These are phyloP conservation scores for Perkinsus marinus DNA, from an alignment of 169 alveolate species.

Conservation along the genomic window DNA sequence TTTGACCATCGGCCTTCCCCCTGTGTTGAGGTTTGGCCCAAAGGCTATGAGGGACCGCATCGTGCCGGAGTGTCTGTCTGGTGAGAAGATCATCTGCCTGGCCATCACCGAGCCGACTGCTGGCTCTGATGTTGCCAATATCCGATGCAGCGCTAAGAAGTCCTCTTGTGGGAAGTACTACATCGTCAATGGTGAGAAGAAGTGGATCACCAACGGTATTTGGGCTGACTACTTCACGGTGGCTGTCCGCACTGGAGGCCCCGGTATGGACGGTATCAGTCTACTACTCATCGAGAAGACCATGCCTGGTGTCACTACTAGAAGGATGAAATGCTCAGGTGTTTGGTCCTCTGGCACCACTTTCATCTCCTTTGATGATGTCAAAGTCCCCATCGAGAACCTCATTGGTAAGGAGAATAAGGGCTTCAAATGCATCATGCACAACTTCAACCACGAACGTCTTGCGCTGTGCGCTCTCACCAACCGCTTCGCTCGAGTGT, in stretches of 20 bases:
- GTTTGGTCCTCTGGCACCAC: slow-evolving; percentile 31
- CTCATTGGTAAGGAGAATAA: slow-evolving; percentile 6
- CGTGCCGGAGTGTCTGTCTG: slow-evolving; percentile 6
- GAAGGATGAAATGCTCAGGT: slow-evolving; percentile 29
- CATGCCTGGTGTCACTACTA: slow-evolving; percentile 20
- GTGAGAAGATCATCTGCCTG: slow-evolving; percentile 19
- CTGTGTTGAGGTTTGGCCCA: background rate
- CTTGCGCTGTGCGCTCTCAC: slow-evolving; percentile 18
- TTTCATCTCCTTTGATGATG: slow-evolving; percentile 28
- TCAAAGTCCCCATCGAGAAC: slow-evolving; percentile 20
- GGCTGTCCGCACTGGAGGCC: slow-evolving; percentile 31
- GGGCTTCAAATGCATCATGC: slow-evolving; percentile 26
- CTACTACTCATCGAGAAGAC: slow-evolving; percentile 21
- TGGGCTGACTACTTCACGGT: slow-evolving; percentile 34
- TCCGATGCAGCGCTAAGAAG: slow-evolving; percentile 18
- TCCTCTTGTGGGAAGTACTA: slow-evolving; percentile 16
- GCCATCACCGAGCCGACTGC: slow-evolving; percentile 34
- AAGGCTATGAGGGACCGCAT: background rate
- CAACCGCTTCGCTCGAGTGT: slow-evolving; percentile 23
- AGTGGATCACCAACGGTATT: slow-evolving; percentile 32
- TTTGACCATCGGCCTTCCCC: slow-evolving; percentile 15
- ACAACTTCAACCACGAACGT: slow-evolving; percentile 32
- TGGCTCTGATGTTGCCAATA: slow-evolving; percentile 18
- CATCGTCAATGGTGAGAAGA: slow-evolving; percentile 29
- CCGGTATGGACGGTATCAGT: slow-evolving; percentile 21